These are phyloP conservation scores for Phytopythium litorale DNA, from an alignment of 352 stramenopile genomes.

Conservation along the genomic window DNA sequence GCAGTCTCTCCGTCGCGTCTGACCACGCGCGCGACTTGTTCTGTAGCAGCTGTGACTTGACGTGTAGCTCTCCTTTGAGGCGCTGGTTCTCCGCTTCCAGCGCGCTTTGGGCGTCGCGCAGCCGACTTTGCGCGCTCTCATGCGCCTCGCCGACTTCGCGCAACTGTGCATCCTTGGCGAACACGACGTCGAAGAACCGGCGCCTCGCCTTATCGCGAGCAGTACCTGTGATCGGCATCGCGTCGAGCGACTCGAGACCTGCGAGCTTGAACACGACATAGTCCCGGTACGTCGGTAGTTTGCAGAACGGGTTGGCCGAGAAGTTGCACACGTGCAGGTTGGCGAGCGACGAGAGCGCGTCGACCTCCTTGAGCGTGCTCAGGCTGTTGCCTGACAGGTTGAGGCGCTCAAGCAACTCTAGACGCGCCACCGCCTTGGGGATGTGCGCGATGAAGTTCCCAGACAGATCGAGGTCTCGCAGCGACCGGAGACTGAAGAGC, in stretches of 20 bases:
- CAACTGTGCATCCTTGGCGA: constrained; percentile 49
- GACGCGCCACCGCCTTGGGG: constrained; percentile 36
- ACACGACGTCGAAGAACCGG: constrained; percentile 55
- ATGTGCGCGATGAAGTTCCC: constrained; percentile 84
- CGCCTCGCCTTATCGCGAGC: constrained; percentile 57
- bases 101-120: constrained; percentile 47
- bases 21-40: constrained; percentile 86
- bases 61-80: constrained; percentile 67
- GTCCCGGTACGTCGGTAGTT: constrained; percentile 69
- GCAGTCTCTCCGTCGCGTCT: constrained; percentile 63
- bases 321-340: constrained; percentile 68
- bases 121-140: constrained; percentile 50
- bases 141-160: constrained; percentile 37
- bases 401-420: constrained; percentile 54
- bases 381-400: constrained; percentile 76
- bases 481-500: constrained; percentile 38
- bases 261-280: constrained; percentile 67
- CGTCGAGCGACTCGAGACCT: constrained; percentile 60
- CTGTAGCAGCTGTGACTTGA: constrained; percentile 78
- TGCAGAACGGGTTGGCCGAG: constrained; percentile 69
- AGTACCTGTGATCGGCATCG: constrained; percentile 31
- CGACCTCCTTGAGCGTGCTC: constrained; percentile 64
- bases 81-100: constrained; percentile 72
- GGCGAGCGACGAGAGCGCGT: constrained; percentile 42
- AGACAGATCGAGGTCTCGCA: constrained; percentile 59